These are phyloP conservation scores for Meyerozyma smithsonii DNA, from an alignment of 1,139 yeast species.

Conservation along the genomic window DNA sequence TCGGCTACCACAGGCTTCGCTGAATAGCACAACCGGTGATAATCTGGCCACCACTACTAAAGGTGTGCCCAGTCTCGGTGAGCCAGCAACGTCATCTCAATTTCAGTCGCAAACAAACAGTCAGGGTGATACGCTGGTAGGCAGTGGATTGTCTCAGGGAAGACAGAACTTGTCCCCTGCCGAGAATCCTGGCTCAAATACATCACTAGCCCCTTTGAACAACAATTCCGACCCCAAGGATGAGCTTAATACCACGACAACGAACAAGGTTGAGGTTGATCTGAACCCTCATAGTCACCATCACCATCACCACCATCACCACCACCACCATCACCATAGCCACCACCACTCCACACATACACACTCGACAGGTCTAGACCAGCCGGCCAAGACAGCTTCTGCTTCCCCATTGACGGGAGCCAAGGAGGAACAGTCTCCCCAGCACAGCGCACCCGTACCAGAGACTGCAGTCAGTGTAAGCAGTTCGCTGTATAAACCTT, in stretches of 20 bases:
- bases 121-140: no score
- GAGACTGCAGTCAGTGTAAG: constrained; percentile 5
- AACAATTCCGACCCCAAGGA: neutral
- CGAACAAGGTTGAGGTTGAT: neutral
- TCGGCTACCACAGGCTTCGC: neutral
- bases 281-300: constrained; percentile 6
- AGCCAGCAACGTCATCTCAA: neutral
- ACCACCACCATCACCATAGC: constrained; percentile 11
- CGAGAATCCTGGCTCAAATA: no score
- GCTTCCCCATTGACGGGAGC: constrained; percentile 4
- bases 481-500: neutral
- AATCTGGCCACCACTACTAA: neutral
- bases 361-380: no score
- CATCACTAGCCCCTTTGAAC: no score
- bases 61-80: neutral
- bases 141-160: no score
- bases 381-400: constrained; percentile 5
- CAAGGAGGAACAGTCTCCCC: neutral
- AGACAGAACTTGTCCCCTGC: no score
- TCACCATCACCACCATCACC: constrained; percentile 10
- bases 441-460: neutral
- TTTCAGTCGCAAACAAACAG: no score
- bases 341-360: no score
- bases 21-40: neutral
- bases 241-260: neutral